Evolutionary conservation across 805 yeast genomes (phyloP), one percentile per base, ranked within the genome.

Genomic region (Vanderwaltozyma verrucispora): DNA sequence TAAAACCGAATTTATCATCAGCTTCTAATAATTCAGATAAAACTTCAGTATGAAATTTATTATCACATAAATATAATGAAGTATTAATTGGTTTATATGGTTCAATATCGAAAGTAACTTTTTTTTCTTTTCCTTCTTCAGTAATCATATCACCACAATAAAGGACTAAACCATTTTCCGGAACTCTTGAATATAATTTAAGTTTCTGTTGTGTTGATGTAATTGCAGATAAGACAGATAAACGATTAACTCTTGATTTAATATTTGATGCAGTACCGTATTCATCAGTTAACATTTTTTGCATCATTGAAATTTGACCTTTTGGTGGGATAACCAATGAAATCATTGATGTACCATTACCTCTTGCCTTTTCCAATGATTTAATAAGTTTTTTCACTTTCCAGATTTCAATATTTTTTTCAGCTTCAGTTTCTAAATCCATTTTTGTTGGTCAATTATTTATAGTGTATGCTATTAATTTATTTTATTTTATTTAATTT

Each of bases 21-120:
- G 86, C 78, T 68, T 92, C 96, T 47, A 92, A 71, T 56, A 92
- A 73, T 67, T 92, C 98, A 32, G 94, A 74, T 38, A 92, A 73
- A 6, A 95, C 96, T 67, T 92, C 99, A 23, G 95, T 94, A 62
- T 92, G 98, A 72, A 92, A 92, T 62, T 89, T 89, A 69, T 88
- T 89, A 70, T 92, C 99, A 76, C 99, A 92, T 51, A 88, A 64
- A 60, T 92, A 92, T 48, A 83, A 64, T 15, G 96, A 83, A n/a
- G 98, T 92, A 69, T 92, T 92, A 65, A 92, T 92, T 42, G 99
- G 96, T 68, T 92, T 92, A 73, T 92, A 92, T 23, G 99, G 99
- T 68, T 92, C 98, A 53, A 92, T 92, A 60, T 92, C 97, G 53
- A 92, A 87, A 52, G 89, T 89, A 56, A 92, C 79, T 65, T 88